Evolutionary conservation across 1,284 basidiomycete species (phyloP).

Genomic region (Vanrija sp.): DNA sequence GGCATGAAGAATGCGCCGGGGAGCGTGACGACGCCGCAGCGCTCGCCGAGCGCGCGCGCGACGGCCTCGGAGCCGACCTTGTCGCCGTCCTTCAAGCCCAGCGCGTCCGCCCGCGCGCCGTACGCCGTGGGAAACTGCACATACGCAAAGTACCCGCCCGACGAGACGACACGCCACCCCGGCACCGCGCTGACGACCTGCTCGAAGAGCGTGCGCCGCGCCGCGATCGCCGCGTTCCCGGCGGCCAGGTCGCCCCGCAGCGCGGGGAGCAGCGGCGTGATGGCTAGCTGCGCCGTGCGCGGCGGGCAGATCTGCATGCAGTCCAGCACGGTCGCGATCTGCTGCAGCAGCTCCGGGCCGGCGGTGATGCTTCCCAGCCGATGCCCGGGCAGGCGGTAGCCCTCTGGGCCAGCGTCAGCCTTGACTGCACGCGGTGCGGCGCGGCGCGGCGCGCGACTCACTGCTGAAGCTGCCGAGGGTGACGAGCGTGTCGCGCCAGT

Average conservation of each 20-base stretch:
- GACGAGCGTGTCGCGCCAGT: constrained; percentile 64
- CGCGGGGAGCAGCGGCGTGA: constrained; percentile 57
- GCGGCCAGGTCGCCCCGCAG: constrained; percentile 58
- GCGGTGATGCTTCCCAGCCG: constrained; percentile 74
- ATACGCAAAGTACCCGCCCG: constrained; percentile 72
- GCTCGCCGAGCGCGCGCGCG: constrained; percentile 58
- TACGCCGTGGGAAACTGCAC: constrained; percentile 64
- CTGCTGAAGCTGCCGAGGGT: constrained; percentile 69
- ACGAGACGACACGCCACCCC: constrained; percentile 62
- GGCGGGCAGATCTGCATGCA: constrained; percentile 74
- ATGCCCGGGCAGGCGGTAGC: constrained; percentile 80
- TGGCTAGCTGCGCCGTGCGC: constrained; percentile 64
- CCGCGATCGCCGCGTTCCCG: constrained; percentile 56
- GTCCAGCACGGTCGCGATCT: constrained; percentile 66
- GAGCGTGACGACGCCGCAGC: constrained; percentile 64
- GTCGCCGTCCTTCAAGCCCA: constrained; percentile 55
- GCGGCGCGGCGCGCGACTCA: constrained; percentile 18
- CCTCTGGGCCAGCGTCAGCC: constrained; percentile 55
- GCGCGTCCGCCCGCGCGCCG: constrained; percentile 51
- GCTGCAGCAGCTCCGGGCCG: constrained; percentile 56
- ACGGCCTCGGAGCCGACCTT: constrained; percentile 54
- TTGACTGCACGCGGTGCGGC: no score
- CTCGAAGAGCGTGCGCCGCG: constrained; percentile 61
- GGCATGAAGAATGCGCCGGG: constrained; percentile 67
- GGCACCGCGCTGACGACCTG: constrained; percentile 48